Percentiles rank a stretch among this genome's conserved stretches.
Evolutionary conservation across 495 filamentous ascomycete genomes (phyloP).

Genomic region (Pyrenopolyporus hunteri): DNA sequence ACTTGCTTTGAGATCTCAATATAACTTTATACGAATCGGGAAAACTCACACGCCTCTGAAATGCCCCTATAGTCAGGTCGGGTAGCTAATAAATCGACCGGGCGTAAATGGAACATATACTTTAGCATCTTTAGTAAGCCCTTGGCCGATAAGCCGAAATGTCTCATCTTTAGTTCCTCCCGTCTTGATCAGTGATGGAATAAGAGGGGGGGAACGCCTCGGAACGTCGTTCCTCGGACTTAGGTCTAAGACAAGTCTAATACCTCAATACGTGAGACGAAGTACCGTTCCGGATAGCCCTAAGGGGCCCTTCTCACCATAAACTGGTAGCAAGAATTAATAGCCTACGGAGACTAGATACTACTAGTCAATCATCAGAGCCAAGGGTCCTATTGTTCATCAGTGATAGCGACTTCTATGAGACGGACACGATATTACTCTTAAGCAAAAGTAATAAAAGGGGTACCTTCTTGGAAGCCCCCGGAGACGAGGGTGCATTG

Average conservation of each 20-base stretch:
- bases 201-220: not conserved
- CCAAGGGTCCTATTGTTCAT: no score
- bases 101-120: not conserved
- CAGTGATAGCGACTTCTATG: no score
- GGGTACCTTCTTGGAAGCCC: no score
- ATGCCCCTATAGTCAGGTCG: not conserved
- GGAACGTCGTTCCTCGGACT: not conserved
- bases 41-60: no score
- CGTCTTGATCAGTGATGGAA: conserved; percentile 1
- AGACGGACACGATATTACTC: no score
- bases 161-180: conserved; percentile 9
- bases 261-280: not conserved
- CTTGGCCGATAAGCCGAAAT: conserved; percentile 24
- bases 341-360: no score
- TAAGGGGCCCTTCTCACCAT: no score
- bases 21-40: not conserved
- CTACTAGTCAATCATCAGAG: no score
- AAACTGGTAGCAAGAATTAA: no score
- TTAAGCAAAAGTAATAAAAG: no score
- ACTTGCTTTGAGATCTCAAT: not conserved
- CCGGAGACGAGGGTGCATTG: no score
- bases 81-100: not conserved
- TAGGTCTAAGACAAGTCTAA: not conserved
- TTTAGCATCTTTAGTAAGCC: not conserved
- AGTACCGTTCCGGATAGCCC: no score